Percentiles rank a stretch among this genome's conserved stretches.
Conservation (phyloP, 2,329 filamentous ascomycete species). For the Neonectria neomacrospora region DNA sequence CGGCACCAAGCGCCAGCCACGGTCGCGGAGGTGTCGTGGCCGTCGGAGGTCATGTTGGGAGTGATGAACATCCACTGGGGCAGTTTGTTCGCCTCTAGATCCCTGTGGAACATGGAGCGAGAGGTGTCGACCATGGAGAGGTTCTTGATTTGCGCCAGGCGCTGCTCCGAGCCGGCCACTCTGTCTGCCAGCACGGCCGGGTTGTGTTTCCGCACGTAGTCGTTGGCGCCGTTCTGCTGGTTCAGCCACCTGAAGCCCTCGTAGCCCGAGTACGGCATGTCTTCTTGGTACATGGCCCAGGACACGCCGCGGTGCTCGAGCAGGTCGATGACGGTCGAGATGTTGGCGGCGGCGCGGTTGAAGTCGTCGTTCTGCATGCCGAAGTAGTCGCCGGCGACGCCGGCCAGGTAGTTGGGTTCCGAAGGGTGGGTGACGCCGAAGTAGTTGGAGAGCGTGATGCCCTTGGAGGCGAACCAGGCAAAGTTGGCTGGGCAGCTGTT, state of each 20-base stretch:
- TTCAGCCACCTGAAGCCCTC: slow-evolving; percentile 73
- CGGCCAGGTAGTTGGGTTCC: slow-evolving; percentile 75
- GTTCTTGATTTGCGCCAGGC: slow-evolving; percentile 79
- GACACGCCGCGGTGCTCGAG: slow-evolving; percentile 72
- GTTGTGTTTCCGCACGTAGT: slow-evolving; percentile 89
- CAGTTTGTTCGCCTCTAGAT: slow-evolving; percentile 70
- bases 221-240: slow-evolving; percentile 72
- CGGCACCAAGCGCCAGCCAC: slow-evolving; percentile 75
- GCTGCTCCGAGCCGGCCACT: slow-evolving; percentile 66
- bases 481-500: slow-evolving; percentile 37
- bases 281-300: slow-evolving; percentile 81
- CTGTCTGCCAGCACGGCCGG: slow-evolving; percentile 73
- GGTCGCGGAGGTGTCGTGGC: slow-evolving; percentile 78
- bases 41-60: slow-evolving; percentile 80
- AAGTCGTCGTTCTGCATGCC: slow-evolving; percentile 70
- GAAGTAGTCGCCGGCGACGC: slow-evolving; percentile 71
- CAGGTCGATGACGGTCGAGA: slow-evolving; percentile 75
- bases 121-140: slow-evolving; percentile 59
- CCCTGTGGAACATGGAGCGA: slow-evolving; percentile 69
- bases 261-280: slow-evolving; percentile 80
- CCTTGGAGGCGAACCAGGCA: slow-evolving; percentile 44
- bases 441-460: slow-evolving; percentile 48
- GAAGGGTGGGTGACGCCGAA: slow-evolving; percentile 72
- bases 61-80: slow-evolving; percentile 80
- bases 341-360: slow-evolving; percentile 65